Conservation (phyloP, 257 asterid species). For the Nemophila menziesii region DNA sequence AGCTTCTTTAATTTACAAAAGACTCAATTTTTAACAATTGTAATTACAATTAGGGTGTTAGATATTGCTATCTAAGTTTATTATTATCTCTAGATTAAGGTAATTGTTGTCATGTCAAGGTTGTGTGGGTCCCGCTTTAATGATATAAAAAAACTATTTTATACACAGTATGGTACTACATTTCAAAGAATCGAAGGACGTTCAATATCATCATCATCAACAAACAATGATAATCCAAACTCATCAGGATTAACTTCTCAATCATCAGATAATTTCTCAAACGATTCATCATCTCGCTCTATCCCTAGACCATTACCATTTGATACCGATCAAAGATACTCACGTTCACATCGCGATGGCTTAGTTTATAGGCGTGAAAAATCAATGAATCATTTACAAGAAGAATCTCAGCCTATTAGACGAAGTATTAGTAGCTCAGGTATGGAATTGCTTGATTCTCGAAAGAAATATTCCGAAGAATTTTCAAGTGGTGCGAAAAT, state of each 20-base stretch:
- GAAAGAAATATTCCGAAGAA: constrained; percentile 5
- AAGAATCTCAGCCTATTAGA: constrained; percentile 6
- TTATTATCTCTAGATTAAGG: neutral
- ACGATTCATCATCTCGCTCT: constrained; percentile 46
- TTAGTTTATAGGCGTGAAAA: constrained; percentile 49
- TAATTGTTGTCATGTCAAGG: neutral
- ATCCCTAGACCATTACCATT: constrained; percentile 66
- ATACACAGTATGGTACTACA: constrained; percentile 42
- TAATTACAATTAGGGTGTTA: neutral
- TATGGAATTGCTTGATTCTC: constrained; percentile 6
- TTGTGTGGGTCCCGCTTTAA: neutral
- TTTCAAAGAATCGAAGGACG: constrained; percentile 44
- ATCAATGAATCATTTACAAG: constrained; percentile 18
- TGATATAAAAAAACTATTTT: neutral
- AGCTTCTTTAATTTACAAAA: neutral
- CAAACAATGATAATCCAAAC: constrained; percentile 37
- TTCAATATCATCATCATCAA: constrained; percentile 29
- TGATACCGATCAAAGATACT: constrained; percentile 51
- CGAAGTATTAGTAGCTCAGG: constrained; percentile 3
- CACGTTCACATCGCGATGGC: constrained; percentile 48
- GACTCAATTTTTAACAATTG: neutral
- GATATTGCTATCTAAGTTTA: neutral
- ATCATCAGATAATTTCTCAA: constrained; percentile 39
- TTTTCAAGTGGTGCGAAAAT: neutral
- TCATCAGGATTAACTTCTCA: constrained; percentile 17